Percentiles rank a stretch among this genome's conserved stretches.
These are phyloP conservation scores for Erysimum cheiri DNA, from an alignment of 441 rosid species.

Conservation along the genomic window DNA sequence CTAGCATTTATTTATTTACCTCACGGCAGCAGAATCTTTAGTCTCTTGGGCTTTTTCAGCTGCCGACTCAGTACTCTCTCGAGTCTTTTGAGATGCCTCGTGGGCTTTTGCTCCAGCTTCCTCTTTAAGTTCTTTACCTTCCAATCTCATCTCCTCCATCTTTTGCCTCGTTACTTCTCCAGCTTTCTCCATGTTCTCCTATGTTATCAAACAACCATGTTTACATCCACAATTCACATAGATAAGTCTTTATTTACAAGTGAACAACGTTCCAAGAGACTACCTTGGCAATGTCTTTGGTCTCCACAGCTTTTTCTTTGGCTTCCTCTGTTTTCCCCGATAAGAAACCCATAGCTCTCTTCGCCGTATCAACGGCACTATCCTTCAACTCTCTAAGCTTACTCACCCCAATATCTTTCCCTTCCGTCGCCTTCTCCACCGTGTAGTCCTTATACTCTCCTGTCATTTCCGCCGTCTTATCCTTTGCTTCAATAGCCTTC, in stretches of 20 bases:
- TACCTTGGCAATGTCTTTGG: conserved; percentile 51
- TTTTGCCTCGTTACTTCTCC: conserved; percentile 54
- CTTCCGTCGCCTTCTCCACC: conserved; percentile 49
- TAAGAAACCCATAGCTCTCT: conserved; percentile 60
- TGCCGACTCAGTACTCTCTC: conserved; percentile 17
- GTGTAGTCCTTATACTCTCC: conserved; percentile 49
- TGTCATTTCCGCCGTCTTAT: conserved; percentile 40
- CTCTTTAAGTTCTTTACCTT: conserved; percentile 44
- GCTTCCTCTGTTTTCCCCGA: conserved; percentile 67
- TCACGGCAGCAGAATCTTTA: conserved; percentile 33
- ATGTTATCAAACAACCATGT: neutral
- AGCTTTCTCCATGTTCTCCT: conserved; percentile 57
- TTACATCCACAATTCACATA: no score
- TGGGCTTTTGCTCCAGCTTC: conserved; percentile 35
- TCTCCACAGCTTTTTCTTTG: conserved; percentile 51
- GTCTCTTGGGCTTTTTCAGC: conserved; percentile 31
- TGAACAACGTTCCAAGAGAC: neutral
- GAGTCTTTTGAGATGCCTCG: conserved; percentile 29
- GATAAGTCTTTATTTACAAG: neutral
- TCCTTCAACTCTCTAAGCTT: conserved; percentile 60
- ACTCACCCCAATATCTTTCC: conserved; percentile 47
- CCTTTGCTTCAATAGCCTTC: conserved; percentile 45
- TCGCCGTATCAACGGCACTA: conserved; percentile 59
- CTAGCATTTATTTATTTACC: neutral
- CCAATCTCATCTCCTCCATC: conserved; percentile 57